A percentile compares a stretch with the other conserved stretches of the same genome.
These are phyloP conservation scores for Umbellularia californica DNA, from an alignment of 164 flowering plant genomes.

Conservation along the genomic window DNA sequence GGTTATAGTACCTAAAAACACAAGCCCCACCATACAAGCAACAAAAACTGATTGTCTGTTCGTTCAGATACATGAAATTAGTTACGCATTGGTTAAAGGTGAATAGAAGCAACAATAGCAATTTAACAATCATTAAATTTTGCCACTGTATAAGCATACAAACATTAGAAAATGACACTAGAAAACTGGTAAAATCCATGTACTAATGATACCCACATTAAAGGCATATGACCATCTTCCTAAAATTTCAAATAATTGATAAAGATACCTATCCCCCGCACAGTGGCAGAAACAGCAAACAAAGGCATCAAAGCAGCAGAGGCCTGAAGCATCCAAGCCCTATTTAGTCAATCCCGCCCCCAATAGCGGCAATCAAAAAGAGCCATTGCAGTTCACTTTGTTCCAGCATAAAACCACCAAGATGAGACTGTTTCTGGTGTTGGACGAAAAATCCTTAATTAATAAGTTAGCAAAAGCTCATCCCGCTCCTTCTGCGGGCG, in stretches of 20 bases:
- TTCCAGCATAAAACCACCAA: not conserved
- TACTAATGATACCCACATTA: not conserved
- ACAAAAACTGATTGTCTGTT: too few species aligned
- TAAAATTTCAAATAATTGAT: conserved; percentile 2
- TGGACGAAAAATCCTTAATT: too few species aligned
- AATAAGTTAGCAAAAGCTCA: not conserved
- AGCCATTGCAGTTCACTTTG: not conserved
- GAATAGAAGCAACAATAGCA: too few species aligned
- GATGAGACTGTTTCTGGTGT: not conserved
- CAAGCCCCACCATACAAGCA: too few species aligned
- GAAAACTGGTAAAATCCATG: not conserved
- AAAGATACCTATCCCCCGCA: conserved; percentile 5
- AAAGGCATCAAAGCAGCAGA: not conserved
- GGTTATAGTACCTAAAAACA: too few species aligned
- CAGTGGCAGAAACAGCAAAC: not conserved
- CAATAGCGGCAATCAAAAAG: not conserved
- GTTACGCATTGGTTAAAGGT: too few species aligned
- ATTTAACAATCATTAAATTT: too few species aligned
- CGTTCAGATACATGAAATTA: too few species aligned
- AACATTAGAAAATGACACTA: not conserved
- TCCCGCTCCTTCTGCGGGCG: not conserved
- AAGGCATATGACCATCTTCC: not conserved
- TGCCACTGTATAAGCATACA: too few species aligned
- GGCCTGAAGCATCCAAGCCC: not conserved
- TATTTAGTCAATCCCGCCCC: conserved; percentile 1